Base-by-base conservation (phyloP, 208 protist species). In the Leishmania aethiopica region DNA sequence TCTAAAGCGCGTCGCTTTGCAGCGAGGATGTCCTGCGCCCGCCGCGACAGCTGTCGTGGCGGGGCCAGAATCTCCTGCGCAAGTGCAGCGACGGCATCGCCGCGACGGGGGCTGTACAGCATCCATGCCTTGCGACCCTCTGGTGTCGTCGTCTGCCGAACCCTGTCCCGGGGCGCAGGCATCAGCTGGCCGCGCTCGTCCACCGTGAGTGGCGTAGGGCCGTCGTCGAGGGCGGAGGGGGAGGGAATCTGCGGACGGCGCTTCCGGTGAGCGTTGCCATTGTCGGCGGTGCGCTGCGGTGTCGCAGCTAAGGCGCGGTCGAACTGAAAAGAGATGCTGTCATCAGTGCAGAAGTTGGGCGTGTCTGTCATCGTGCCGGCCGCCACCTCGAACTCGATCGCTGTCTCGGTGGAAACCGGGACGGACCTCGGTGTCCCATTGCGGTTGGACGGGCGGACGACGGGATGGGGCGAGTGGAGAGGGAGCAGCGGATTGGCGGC, bases 121-220 rank as follows among this genome's bases (percentile, higher is more conserved):
- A 95, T 84, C 94, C 94, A 95, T 81, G 74, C 76, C 47, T 84
- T 78, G 53, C 82, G 81, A 2, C 92, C 93, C 64, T 96, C 93
- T 5, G 86, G 22, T 19, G 85, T 90, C 32, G 87, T 59, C 42
- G 80, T 86, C 55, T 80, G 83, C 75, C 78, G 80, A 75, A 96
- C 91, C 51, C 83, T 84, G 28, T 85, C 85, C 35, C 81, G 87
- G 60, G 82, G 76, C 62, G 79, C 60, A 51, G 86, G 76, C 59
- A 90, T 79, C 55, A 81, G 49, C 76, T 91, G 84, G 35, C 89
- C 86, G 32, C 86, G 78, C 5, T 87, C 82, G 70, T 89, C 87
- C 59, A 90, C 88, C 66, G 72, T 86, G 76, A 86, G 81, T 11
- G 84, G 77, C 15, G 89, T 87, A 0, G 86, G 84, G 35, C 77